phyloP scores from a whole-genome alignment of 768 basidiomycete species.

The Clavulina sp. region DNA sequence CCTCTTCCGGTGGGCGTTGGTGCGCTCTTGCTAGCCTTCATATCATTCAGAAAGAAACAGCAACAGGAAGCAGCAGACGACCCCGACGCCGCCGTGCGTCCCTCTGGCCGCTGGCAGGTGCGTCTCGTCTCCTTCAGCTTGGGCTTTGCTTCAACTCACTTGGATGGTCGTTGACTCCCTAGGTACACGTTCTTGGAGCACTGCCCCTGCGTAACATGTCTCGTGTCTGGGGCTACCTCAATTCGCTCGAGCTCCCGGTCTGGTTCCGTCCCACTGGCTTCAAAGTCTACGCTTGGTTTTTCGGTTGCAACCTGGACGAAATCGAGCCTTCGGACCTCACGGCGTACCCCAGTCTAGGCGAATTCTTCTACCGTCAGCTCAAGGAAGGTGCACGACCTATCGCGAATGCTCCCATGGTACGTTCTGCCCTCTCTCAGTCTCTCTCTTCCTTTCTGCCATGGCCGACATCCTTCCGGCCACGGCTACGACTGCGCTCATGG shows the following conservation, averaged over 20 bases:
- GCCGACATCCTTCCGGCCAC: not conserved
- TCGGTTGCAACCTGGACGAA: conserved; percentile 89
- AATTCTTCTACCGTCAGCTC: conserved; percentile 85
- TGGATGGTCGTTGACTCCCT: no score
- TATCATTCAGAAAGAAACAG: conserved; percentile 48
- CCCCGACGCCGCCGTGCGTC: conserved; percentile 16
- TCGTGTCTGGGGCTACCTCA: conserved; percentile 93
- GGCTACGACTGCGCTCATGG: not conserved
- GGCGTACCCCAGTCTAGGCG: conserved; percentile 74
- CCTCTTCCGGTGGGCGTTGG: conserved; percentile 84
- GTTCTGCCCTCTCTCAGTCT: conserved; percentile 12
- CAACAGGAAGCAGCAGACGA: conserved; percentile 4
- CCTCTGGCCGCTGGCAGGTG: conserved; percentile 67
- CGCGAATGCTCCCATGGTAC: conserved; percentile 52
- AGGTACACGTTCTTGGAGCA: conserved; percentile 95
- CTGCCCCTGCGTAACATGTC: conserved; percentile 88
- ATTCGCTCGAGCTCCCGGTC: conserved; percentile 79
- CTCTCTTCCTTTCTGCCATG: not conserved
- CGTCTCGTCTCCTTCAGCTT: no score
- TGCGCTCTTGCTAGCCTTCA: conserved; percentile 63
- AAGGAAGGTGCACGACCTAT: conserved; percentile 71
- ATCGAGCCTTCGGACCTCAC: conserved; percentile 61
- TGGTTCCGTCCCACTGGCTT: conserved; percentile 91
- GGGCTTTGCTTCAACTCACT: no score
- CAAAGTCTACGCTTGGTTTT: conserved; percentile 67